Evolutionary conservation across 371 early-diverging fungal species (phyloP).

Genomic region (Coemansia sp.): DNA sequence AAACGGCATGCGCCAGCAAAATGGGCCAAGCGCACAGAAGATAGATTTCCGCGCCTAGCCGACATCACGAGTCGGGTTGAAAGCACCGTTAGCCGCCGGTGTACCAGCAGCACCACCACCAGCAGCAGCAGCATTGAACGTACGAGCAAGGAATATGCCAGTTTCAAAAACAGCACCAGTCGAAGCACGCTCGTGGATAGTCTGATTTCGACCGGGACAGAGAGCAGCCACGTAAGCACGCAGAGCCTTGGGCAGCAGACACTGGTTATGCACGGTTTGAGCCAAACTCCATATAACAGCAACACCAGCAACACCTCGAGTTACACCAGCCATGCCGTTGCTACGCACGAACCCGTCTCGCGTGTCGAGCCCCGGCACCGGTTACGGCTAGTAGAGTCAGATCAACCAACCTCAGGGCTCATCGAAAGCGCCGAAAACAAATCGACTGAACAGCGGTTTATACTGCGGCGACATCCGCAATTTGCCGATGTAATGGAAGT

Average conservation of each 20-base stretch:
- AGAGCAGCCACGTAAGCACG: neutral
- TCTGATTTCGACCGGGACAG: neutral
- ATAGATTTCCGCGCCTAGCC: neutral
- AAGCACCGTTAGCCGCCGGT: neutral
- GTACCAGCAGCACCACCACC: neutral
- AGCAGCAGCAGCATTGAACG: neutral
- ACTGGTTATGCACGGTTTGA: neutral
- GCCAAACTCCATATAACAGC: neutral
- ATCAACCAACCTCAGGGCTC: too few species aligned
- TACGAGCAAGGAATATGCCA: neutral
- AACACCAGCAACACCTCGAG: neutral
- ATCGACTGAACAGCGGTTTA: constrained; percentile 8
- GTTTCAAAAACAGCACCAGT: constrained; percentile 18
- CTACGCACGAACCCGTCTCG: too few species aligned
- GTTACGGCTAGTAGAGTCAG: neutral
- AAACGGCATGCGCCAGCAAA: neutral
- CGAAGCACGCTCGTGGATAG: constrained; percentile 28
- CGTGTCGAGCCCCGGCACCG: neutral
- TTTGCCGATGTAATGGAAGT: constrained; percentile 30
- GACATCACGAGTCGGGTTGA: neutral
- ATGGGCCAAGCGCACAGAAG: neutral
- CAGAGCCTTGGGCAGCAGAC: constrained; percentile 9
- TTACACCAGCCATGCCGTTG: too few species aligned
- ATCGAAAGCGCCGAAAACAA: too few species aligned
- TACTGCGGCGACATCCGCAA: constrained; percentile 14